phyloP scores from a whole-genome alignment of 192 early-diverging fungal genomes.

The Dispira simplex region DNA sequence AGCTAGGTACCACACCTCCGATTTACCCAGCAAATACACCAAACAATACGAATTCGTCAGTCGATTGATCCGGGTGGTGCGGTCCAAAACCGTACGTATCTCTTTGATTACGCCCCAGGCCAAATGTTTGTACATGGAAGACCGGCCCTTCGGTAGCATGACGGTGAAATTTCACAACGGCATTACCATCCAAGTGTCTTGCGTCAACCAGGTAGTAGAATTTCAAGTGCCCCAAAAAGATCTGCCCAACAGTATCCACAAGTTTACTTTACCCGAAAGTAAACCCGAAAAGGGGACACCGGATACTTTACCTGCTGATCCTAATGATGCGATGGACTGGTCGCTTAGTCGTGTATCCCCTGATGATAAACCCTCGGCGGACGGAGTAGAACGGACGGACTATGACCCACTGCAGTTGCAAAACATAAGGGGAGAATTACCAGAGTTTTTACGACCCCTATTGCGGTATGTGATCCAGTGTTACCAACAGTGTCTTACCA shows the following conservation, averaged over 20 bases:
- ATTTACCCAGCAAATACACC: conserved; percentile 17
- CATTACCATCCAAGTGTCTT: conserved; percentile 28
- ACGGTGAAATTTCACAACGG: conserved; percentile 49
- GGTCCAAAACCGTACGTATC: conserved; percentile 47
- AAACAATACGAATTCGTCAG: conserved; percentile 29
- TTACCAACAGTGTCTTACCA: conserved; percentile 13
- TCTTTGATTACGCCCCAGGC: conserved; percentile 56
- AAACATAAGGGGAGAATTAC: conserved; percentile 16
- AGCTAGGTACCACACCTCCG: conserved; percentile 15
- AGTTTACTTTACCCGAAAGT: conserved; percentile 14
- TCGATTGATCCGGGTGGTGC: conserved; percentile 35
- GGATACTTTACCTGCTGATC: background rate
- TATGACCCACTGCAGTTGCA: conserved; percentile 4
- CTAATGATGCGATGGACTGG: background rate
- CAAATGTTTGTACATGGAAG: conserved; percentile 48
- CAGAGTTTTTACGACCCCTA: conserved; percentile 20
- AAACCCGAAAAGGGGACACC: background rate
- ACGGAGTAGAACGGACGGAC: background rate
- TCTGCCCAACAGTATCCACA: conserved; percentile 27
- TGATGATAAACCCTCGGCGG: background rate
- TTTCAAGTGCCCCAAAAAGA: conserved; percentile 31
- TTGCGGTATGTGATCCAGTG: conserved; percentile 17
- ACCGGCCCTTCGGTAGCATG: conserved; percentile 40
- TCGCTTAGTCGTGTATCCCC: conserved; percentile 10
- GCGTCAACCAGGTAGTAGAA: conserved; percentile 15